Evolutionary conservation across 164 flowering plant species (phyloP).

Genomic region (Magnolia kwangsiensis): DNA sequence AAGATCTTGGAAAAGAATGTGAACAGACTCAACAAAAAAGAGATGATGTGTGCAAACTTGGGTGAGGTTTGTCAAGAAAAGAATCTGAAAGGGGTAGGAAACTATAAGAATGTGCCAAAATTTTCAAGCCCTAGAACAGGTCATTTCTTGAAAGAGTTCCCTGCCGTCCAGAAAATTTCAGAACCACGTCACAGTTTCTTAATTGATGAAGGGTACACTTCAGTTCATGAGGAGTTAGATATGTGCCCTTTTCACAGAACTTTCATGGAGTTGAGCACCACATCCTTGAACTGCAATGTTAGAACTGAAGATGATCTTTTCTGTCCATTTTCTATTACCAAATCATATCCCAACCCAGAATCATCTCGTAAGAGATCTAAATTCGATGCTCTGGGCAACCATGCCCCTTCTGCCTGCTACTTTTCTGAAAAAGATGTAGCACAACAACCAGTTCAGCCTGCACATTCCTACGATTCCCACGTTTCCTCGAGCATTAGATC

Average conservation of each 20-base stretch:
- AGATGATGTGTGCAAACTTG: slow-evolving; percentile 12
- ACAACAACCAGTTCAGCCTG: slow-evolving; percentile 20
- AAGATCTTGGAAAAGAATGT: slow-evolving; percentile 7
- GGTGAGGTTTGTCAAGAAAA: slow-evolving; percentile 12
- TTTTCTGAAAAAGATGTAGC: slow-evolving; percentile 17
- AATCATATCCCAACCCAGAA: slow-evolving; percentile 12
- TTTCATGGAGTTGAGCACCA: slow-evolving; percentile 10
- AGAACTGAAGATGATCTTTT: slow-evolving; percentile 23
- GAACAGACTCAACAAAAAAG: slow-evolving; percentile 16
- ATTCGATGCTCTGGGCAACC: slow-evolving; percentile 15
- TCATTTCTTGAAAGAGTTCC: slow-evolving; percentile 6
- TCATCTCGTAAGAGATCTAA: slow-evolving; percentile 17
- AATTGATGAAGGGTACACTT: slow-evolving; percentile 24
- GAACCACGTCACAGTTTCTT: slow-evolving; percentile 20
- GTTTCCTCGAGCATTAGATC: slow-evolving; percentile 15
- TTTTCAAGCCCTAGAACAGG: slow-evolving; percentile 19
- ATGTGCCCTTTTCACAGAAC: slow-evolving; percentile 19
- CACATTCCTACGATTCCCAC: slow-evolving; percentile 17
- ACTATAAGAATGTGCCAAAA: slow-evolving; percentile 13
- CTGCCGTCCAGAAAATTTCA: slow-evolving; percentile 16
- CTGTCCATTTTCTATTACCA: slow-evolving; percentile 19
- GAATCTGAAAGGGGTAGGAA: slow-evolving; percentile 14
- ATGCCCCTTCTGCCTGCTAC: slow-evolving; percentile 18
- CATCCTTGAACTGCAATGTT: slow-evolving; percentile 13
- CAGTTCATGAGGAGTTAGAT: slow-evolving; percentile 19